phyloP scores from a whole-genome alignment of 768 basidiomycete genomes.

The Pulveroboletus ravenelii region DNA sequence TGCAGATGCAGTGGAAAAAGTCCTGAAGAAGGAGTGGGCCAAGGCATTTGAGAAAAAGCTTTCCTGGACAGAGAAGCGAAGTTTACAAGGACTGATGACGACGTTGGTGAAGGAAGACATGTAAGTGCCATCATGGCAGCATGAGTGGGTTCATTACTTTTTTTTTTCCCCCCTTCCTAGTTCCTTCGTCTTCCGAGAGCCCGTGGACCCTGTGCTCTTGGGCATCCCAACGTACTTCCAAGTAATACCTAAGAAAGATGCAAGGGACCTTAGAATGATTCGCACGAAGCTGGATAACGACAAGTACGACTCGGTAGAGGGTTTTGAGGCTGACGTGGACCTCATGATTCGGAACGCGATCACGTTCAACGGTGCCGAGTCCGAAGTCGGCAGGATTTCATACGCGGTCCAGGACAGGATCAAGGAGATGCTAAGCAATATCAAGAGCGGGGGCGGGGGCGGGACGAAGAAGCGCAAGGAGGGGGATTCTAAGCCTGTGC shows the following conservation, averaged over 20 bases:
- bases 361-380: conserved; percentile 79
- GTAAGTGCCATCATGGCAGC: conserved; percentile 34
- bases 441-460: conserved; percentile 37
- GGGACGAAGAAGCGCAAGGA: conserved; percentile 72
- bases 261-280: conserved; percentile 82
- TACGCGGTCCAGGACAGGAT: conserved; percentile 45
- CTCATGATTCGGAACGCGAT: conserved; percentile 88
- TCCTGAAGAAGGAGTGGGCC: conserved; percentile 83
- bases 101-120: conserved; percentile 63
- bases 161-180: conserved; percentile 30
- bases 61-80: conserved; percentile 73
- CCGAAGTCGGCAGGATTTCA: conserved; percentile 70
- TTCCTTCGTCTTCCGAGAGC: conserved; percentile 73
- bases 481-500: conserved; percentile 49
- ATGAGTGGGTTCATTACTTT: neutral
- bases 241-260: conserved; percentile 78
- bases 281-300: conserved; percentile 75
- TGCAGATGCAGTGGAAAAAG: conserved; percentile 68
- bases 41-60: conserved; percentile 72
- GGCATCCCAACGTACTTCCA: conserved; percentile 87
- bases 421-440: conserved; percentile 49
- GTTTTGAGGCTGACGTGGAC: conserved; percentile 79
- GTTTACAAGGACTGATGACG: conserved; percentile 65
- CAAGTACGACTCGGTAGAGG: conserved; percentile 73
- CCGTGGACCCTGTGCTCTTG: conserved; percentile 82